These are phyloP conservation scores for Mariannaea sp. DNA, from an alignment of 2,329 filamentous ascomycete species.

Conservation along the genomic window DNA sequence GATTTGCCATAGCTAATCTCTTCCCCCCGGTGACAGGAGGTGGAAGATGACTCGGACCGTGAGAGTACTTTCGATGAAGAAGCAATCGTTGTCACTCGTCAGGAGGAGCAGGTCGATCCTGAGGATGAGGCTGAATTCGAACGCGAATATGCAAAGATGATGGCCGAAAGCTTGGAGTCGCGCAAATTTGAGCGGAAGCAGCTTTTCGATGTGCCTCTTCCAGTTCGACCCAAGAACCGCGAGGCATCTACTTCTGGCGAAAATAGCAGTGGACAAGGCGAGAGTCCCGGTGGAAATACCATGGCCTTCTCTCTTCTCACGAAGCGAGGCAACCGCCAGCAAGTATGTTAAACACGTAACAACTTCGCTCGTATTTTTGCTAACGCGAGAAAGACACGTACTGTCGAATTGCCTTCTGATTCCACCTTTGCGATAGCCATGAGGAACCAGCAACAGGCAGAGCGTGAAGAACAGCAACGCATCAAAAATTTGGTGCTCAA, in stretches of 20 bases:
- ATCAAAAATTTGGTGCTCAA: slow-evolving; percentile 98
- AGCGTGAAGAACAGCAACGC: slow-evolving; percentile 93
- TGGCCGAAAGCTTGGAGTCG: slow-evolving; percentile 95
- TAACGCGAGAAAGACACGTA: slow-evolving; percentile 69
- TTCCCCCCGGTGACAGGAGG: slow-evolving; percentile 51
- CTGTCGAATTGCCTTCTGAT: slow-evolving; percentile 86
- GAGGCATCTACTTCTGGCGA: slow-evolving; percentile 52
- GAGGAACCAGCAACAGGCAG: slow-evolving; percentile 93
- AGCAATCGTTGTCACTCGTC: slow-evolving; percentile 86
- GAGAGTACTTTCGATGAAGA: slow-evolving; percentile 80
- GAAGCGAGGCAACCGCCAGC: slow-evolving; percentile 93
- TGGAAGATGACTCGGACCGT: slow-evolving; percentile 53
- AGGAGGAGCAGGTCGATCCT: slow-evolving; percentile 88
- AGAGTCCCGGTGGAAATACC: slow-evolving; percentile 52
- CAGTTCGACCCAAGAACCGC: slow-evolving; percentile 75
- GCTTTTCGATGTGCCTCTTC: slow-evolving; percentile 95
- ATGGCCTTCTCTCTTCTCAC: slow-evolving; percentile 98
- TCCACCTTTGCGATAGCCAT: slow-evolving; percentile 95
- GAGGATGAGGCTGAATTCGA: slow-evolving; percentile 98
- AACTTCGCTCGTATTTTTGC: background rate
- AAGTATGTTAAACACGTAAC: slow-evolving; percentile 58
- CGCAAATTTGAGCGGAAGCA: slow-evolving; percentile 95
- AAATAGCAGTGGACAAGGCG: slow-evolving; percentile 30
- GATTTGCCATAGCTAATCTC: slow-evolving; percentile 9
- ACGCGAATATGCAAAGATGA: slow-evolving; percentile 96